These are phyloP conservation scores for Trifolium subterraneum DNA, from an alignment of 306 rosid species.

Conservation along the genomic window DNA sequence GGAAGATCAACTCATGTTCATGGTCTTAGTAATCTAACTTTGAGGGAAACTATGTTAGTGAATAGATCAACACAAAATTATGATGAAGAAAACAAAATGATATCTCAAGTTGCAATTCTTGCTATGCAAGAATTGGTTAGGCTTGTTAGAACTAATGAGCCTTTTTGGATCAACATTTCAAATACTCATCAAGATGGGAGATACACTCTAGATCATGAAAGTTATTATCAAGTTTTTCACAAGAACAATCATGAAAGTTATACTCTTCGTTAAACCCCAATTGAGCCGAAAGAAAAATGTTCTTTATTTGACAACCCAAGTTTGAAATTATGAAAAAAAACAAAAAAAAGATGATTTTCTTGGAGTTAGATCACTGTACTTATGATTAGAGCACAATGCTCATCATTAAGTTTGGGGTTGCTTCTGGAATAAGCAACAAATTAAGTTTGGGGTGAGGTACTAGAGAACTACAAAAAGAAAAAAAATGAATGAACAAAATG, in stretches of 20 bases:
- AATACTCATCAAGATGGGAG: not conserved
- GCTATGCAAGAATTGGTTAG: conserved; percentile 59
- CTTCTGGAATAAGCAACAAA: too few species aligned
- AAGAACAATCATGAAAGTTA: conserved; percentile 41
- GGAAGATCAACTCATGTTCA: conserved; percentile 27
- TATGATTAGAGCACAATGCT: too few species aligned
- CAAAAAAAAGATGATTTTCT: too few species aligned
- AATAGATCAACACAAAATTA: conserved; percentile 22
- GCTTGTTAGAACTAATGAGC: conserved; percentile 52
- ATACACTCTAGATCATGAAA: conserved; percentile 46
- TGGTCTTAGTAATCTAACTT: not conserved
- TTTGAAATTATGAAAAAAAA: too few species aligned
- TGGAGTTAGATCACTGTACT: too few species aligned
- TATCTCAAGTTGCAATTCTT: conserved; percentile 47
- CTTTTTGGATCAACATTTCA: conserved; percentile 55
- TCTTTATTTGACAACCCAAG: too few species aligned
- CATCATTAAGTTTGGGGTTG: too few species aligned
- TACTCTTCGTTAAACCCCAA: too few species aligned
- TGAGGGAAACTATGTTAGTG: not conserved
- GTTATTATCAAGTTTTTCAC: conserved; percentile 57
- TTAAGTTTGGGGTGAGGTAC: too few species aligned
- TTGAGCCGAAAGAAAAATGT: too few species aligned
- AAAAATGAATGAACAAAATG: too few species aligned
- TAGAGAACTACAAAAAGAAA: too few species aligned
- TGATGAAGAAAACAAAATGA: conserved; percentile 49